These are phyloP conservation scores for Russula abietina DNA, from an alignment of 768 basidiomycete genomes.

Conservation along the genomic window DNA sequence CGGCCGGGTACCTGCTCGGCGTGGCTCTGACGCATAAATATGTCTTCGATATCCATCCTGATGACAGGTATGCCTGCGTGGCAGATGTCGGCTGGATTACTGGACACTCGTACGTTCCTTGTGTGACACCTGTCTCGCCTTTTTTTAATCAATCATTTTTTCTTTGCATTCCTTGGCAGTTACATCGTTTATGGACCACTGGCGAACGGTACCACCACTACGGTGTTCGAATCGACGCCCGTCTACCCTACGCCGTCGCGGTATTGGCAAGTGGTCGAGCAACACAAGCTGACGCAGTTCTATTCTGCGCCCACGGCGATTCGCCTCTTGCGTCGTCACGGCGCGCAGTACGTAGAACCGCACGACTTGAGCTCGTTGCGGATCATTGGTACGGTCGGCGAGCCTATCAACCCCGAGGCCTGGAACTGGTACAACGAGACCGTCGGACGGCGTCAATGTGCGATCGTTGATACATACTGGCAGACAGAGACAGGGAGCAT, in stretches of 20 bases:
- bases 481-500: constrained; percentile 99
- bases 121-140: neutral
- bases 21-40: constrained; percentile 92
- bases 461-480: constrained; percentile 94
- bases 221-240: constrained; percentile 93
- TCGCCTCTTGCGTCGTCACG: constrained; percentile 79
- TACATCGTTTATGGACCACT: constrained; percentile 97
- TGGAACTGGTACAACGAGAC: constrained; percentile 99
- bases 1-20: constrained; percentile 85
- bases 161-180: constrained; percentile 29
- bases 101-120: constrained; percentile 66
- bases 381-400: constrained; percentile 89
- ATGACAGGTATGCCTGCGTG: constrained; percentile 96
- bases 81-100: constrained; percentile 99
- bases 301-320: constrained; percentile 96
- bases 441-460: constrained; percentile 82
- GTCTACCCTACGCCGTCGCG: constrained; percentile 93
- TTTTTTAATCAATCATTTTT: neutral
- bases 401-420: constrained; percentile 98
- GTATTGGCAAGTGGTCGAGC: constrained; percentile 95
- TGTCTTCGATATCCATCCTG: constrained; percentile 96
- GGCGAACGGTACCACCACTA: constrained; percentile 74
- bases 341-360: constrained; percentile 75
- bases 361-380: constrained; percentile 80
- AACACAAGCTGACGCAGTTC: constrained; percentile 92